Conservation (phyloP, 2,329 filamentous ascomycete species). For the Exophiala bonariae region DNA sequence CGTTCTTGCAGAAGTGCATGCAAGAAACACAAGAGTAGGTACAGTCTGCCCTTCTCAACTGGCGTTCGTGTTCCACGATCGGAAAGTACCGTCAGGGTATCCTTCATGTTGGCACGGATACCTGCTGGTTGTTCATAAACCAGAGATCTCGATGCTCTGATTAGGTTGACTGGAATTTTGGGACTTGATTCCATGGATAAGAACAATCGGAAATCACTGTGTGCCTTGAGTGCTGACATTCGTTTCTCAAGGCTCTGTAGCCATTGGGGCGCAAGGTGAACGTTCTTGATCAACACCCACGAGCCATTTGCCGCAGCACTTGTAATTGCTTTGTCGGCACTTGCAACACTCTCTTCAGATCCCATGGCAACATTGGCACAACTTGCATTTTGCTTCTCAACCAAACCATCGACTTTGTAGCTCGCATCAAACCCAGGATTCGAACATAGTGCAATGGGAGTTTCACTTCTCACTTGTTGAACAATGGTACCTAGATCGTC, state of each 20-base stretch:
- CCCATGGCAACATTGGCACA: constrained; percentile 99
- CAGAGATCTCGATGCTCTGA: constrained; percentile 87
- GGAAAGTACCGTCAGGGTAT: constrained; percentile 82
- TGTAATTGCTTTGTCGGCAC: constrained; percentile 91
- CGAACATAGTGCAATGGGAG: constrained; percentile 88
- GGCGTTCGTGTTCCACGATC: constrained; percentile 75
- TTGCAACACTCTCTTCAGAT: constrained; percentile 88
- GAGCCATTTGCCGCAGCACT: constrained; percentile 87
- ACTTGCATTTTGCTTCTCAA: constrained; percentile 75
- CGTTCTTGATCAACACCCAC: constrained; percentile 99
- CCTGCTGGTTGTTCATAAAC: constrained; percentile 99
- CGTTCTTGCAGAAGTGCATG: constrained; percentile 96
- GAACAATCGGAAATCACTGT: constrained; percentile 91
- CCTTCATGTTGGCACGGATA: constrained; percentile 97
- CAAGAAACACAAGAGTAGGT: constrained; percentile 87
- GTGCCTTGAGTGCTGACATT: constrained; percentile 90
- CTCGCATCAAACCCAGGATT: constrained; percentile 96
- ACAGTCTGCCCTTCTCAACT: constrained; percentile 86
- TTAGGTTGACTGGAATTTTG: constrained; percentile 94
- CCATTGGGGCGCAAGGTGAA: constrained; percentile 94
- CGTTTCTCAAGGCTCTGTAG: constrained; percentile 96
- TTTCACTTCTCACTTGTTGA: constrained; percentile 76
- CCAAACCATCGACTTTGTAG: constrained; percentile 96
- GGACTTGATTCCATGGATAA: constrained; percentile 96
- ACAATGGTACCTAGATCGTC: constrained; percentile 86